These are phyloP conservation scores for Pythium catenulatum DNA, from an alignment of 352 stramenopile genomes.

Conservation along the genomic window DNA sequence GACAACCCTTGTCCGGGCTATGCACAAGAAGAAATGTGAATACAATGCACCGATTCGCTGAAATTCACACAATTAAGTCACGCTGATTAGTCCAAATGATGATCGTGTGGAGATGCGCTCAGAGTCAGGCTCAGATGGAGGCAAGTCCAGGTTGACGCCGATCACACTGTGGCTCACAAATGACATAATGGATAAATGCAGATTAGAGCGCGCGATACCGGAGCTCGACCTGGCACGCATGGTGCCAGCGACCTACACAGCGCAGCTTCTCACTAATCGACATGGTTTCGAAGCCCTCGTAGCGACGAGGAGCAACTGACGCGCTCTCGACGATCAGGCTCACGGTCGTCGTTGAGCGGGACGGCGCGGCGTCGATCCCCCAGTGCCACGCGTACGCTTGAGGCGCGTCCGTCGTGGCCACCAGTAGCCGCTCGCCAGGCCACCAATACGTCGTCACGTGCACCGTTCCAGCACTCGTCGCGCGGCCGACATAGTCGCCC, in stretches of 20 bases:
- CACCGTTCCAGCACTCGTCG: neutral
- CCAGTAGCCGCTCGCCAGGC: neutral
- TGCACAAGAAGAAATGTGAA: too few species aligned
- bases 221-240: neutral
- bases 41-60: too few species aligned
- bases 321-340: slow-evolving; percentile 20
- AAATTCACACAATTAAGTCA: too few species aligned
- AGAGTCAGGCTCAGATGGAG: too few species aligned
- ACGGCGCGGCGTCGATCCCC: slow-evolving; percentile 3
- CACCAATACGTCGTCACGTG: slow-evolving; percentile 17
- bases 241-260: neutral
- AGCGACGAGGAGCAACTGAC: neutral
- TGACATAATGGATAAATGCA: too few species aligned
- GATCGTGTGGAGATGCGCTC: too few species aligned
- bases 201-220: slow-evolving; percentile 8
- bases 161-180: too few species aligned
- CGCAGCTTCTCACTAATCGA: slow-evolving; percentile 18
- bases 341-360: neutral
- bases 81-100: too few species aligned
- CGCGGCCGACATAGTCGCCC: slow-evolving; percentile 9
- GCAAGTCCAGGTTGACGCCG: too few species aligned
- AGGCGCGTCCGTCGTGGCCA: too few species aligned
- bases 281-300: slow-evolving; percentile 23
- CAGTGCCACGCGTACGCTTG: slow-evolving; percentile 25
- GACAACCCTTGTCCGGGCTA: too few species aligned